Evolutionary conservation across 805 yeast genomes (phyloP).

Genomic region (Wickerhamiella cacticola): DNA sequence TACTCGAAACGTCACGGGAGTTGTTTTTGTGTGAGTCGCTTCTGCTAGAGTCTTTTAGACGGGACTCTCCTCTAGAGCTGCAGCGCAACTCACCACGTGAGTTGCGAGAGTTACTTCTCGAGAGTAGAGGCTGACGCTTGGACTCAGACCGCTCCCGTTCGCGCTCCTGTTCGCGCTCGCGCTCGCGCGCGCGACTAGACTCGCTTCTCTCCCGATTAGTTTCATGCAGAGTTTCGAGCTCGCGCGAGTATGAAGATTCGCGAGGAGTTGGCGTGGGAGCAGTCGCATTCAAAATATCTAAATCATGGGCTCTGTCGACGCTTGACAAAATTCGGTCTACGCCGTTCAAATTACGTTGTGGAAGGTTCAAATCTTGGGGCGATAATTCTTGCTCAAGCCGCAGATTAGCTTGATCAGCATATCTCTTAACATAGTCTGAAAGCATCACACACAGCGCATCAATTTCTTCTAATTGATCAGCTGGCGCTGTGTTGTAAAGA

Average conservation of each 20-base stretch:
- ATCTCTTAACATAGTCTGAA: neutral
- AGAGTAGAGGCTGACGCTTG: neutral
- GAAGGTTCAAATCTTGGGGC: neutral
- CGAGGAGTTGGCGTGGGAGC: neutral
- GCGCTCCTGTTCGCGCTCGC: neutral
- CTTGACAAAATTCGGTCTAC: slow-evolving; percentile 2
- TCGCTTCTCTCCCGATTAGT: neutral
- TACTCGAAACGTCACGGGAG: neutral
- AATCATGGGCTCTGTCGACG: neutral
- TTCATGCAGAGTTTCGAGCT: neutral
- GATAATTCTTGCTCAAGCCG: neutral
- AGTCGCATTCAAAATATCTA: neutral
- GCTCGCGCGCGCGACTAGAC: neutral
- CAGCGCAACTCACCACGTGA: neutral
- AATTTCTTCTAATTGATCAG: neutral
- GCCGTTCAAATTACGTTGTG: neutral
- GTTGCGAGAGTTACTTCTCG: neutral
- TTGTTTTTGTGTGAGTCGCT: neutral
- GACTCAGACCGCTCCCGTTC: no score
- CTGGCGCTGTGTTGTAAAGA: slow-evolving; percentile 14
- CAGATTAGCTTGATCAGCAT: neutral
- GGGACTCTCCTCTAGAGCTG: neutral
- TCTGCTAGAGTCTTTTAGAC: neutral
- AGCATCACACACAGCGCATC: slow-evolving; percentile 10
- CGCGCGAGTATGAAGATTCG: neutral